These are phyloP conservation scores for Metschnikowia drakensbergensis DNA, from an alignment of 805 yeast genomes.

Conservation along the genomic window DNA sequence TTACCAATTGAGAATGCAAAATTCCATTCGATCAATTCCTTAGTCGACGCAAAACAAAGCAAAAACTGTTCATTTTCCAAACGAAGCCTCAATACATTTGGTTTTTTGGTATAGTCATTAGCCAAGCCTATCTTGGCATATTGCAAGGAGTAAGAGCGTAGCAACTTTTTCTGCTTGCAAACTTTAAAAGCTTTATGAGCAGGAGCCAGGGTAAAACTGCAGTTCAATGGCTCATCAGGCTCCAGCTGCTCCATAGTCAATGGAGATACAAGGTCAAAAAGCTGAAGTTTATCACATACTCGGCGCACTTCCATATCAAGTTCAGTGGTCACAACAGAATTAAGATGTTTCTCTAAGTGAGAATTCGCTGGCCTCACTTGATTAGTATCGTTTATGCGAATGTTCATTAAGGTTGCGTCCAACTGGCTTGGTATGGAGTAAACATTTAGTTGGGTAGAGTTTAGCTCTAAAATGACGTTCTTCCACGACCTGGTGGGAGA, in stretches of 20 bases:
- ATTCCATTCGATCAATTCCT: constrained; percentile 77
- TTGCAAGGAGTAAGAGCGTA: constrained; percentile 76
- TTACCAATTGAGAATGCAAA: constrained; percentile 68
- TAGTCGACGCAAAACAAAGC: constrained; percentile 56
- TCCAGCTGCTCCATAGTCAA: neutral
- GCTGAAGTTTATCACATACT: constrained; percentile 10
- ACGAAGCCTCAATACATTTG: constrained; percentile 67
- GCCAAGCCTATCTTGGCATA: constrained; percentile 84
- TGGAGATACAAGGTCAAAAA: constrained; percentile 2
- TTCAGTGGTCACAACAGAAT: constrained; percentile 12
- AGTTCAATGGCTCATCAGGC: neutral
- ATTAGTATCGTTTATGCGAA: neutral
- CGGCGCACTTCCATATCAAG: constrained; percentile 9
- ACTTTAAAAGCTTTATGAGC: constrained; percentile 1
- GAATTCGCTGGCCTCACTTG: neutral
- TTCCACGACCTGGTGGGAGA: constrained; percentile 71
- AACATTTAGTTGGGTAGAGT: constrained; percentile 81
- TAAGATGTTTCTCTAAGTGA: constrained; percentile 3
- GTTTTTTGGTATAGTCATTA: constrained; percentile 70
- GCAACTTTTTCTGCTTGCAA: constrained; percentile 20
- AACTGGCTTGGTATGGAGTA: constrained; percentile 42
- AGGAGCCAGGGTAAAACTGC: neutral
- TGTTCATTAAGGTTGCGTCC: constrained; percentile 25
- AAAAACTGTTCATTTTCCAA: constrained; percentile 81
- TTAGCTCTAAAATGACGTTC: constrained; percentile 62